Evolutionary conservation across 352 stramenopile species (phyloP), one percentile per base, ranked within the genome.

Genomic region (Aphanomyces euteiches): DNA sequence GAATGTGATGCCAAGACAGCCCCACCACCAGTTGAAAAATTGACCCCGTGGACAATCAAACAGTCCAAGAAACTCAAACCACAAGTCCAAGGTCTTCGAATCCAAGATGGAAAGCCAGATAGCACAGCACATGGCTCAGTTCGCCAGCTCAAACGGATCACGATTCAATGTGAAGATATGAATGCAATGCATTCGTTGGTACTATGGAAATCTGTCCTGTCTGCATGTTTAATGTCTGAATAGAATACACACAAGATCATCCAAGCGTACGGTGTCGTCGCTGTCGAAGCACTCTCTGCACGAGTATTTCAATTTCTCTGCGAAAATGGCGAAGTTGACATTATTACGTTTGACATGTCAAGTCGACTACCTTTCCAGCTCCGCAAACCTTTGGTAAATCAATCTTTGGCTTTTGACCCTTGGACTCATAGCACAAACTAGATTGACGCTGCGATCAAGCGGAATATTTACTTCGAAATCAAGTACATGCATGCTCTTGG

Each of bases 281-380:
- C 87, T 1, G 84, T 83, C 1, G 82, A 93, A 64, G 80, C 84
- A 5, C 57, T 67, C 36, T 87, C 78, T 17, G 70, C 72, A 28
- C 91, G 89, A 47, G 78, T 92, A n/a, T 95, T 95, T 58, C 87
- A 95, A 73, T 92, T 82, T 41, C 67, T 92, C 4, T 95, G 87
- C 67, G 85, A 95, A 69, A 83, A 92, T 15, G 84, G 70, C 19
- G 82, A 90, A 17, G 77, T 95, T 10, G 87, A 95, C 60, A 41
- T 95, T 39, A 89, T 95, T 72, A 92, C 87, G 19, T 90, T 95
- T 40, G 84, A 95, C 69, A 66, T 91, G 38, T 82, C 87, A 15
- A 89, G 88, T 74, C 84, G 87, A 66, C 54, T 95, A 15, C 84
- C 84, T 45, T 93, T 95, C 71, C 77, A 81, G 70, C 78, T 93